Conservation (phyloP, 2,329 filamentous ascomycete species). For the Curvularia lunata region DNA sequence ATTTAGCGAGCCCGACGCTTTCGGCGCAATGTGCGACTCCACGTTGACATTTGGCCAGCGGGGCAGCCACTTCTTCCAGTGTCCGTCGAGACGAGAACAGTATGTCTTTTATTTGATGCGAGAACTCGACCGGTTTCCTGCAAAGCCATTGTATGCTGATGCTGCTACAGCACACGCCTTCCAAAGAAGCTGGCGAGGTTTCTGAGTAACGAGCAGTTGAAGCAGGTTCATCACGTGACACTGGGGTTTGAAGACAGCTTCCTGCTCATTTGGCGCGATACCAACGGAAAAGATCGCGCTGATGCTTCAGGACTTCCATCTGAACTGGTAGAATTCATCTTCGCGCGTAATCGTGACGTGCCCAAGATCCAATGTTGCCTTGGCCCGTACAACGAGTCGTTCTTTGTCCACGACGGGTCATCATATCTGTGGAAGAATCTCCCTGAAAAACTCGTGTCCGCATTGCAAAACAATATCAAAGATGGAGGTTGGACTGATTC, state of each 20-base stretch:
- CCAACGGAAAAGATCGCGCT: constrained; percentile 32
- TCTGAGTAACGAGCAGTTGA: constrained; percentile 33
- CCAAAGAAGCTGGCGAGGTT: constrained; percentile 36
- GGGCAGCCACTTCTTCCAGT: constrained; percentile 45
- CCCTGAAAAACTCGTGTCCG: constrained; percentile 30
- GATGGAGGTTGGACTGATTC: constrained; percentile 39
- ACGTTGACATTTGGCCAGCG: constrained; percentile 45
- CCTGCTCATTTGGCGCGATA: constrained; percentile 43
- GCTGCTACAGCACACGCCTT: constrained; percentile 30
- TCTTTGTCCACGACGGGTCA: constrained; percentile 38
- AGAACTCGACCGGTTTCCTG: neutral
- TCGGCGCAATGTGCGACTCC: constrained; percentile 39
- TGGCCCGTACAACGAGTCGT: constrained; percentile 44
- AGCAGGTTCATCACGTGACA: constrained; percentile 39
- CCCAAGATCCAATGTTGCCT: constrained; percentile 37
- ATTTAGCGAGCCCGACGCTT: constrained; percentile 12
- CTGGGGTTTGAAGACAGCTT: constrained; percentile 45
- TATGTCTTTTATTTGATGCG: constrained; percentile 18
- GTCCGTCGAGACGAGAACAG: constrained; percentile 36
- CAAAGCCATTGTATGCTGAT: neutral
- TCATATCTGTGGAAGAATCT: constrained; percentile 45
- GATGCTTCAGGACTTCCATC: constrained; percentile 34
- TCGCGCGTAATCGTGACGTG: constrained; percentile 35
- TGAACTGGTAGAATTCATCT: constrained; percentile 37
- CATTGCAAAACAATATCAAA: constrained; percentile 37